Evolutionary conservation across 2,329 filamentous ascomycete species (phyloP), one percentile per base, ranked within the genome.

Genomic region (Diaporthe humulicola): DNA sequence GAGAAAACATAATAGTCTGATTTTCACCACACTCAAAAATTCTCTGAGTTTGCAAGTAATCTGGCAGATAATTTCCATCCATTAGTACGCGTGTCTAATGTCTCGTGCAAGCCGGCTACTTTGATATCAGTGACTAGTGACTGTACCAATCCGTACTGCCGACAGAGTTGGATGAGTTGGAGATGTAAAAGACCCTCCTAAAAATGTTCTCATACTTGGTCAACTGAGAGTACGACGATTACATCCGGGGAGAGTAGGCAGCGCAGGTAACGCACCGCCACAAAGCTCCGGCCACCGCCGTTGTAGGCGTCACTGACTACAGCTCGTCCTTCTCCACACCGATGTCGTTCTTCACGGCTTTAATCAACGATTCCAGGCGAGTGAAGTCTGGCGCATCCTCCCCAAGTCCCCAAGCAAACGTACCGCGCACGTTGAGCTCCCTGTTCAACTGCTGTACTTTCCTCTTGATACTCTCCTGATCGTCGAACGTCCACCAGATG

Each of bases 401-500:
- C 2, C 92, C 93, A 74, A 95, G 79, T 28, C 91, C 93, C 93
- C 93, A 95, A 0, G 93, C 93, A 87, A 95, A 94, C 6, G 94
- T 90, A 22, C 94, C 93, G 1, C 93, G 93, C 0, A 95, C 81
- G 1, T 84, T 82, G 79, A 88, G 87, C 42, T 85, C 85, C 40
- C 86, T 83, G 4, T 94, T 86, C 48, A 95, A 87, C 6, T 88
- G 81, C 4, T 87, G 83, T 74, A 94, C 90, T 84, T 95, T 95
- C 73, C 85, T 84, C 17, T 81, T 78, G 69, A 95, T 91, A 17
- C 91, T 86, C 10, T 86, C 85, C 0, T 88, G 86, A 0, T 91
- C 93, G 75, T 95, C 94, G 86, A 92, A 95, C 0, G 92, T 92
- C 93, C 93, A 95, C 88, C 93, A 95, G 40, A 92, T 81, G 71